phyloP scores from a whole-genome alignment of 306 rosid species.

The Styphnolobium japonicum region DNA sequence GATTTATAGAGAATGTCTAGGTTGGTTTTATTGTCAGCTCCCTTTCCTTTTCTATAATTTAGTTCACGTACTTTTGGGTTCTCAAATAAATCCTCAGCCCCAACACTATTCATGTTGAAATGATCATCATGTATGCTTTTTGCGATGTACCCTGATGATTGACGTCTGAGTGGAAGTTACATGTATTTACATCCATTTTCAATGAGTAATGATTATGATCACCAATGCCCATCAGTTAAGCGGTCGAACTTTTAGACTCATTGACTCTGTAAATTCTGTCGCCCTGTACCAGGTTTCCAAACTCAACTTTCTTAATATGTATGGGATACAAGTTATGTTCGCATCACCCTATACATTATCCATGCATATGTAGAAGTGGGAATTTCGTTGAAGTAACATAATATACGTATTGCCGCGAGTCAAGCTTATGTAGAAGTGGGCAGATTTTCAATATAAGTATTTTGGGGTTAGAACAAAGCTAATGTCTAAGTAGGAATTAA shows the following conservation, averaged over 20 bases:
- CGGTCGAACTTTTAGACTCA: background rate
- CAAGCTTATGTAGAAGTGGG: no score
- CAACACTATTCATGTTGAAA: background rate
- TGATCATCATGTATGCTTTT: background rate
- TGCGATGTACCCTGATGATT: background rate
- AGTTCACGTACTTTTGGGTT: background rate
- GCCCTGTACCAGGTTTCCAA: background rate
- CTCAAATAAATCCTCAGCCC: conserved; percentile 6
- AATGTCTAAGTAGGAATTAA: no score
- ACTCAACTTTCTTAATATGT: background rate
- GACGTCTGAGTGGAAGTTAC: background rate
- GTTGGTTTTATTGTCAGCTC: background rate
- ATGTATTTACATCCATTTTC: background rate
- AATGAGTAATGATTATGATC: background rate
- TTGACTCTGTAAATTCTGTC: background rate
- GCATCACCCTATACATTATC: background rate
- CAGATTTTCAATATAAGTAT: no score
- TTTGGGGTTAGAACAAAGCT: no score
- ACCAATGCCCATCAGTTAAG: background rate
- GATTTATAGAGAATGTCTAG: conserved; percentile 1
- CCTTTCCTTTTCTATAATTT: background rate
- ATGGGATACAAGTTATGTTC: background rate
- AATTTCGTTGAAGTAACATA: no score
- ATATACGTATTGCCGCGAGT: no score
- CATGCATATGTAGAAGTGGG: background rate